Evolutionary conservation across 768 basidiomycete genomes (phyloP).

Genomic region (Pleurotus platypus): DNA sequence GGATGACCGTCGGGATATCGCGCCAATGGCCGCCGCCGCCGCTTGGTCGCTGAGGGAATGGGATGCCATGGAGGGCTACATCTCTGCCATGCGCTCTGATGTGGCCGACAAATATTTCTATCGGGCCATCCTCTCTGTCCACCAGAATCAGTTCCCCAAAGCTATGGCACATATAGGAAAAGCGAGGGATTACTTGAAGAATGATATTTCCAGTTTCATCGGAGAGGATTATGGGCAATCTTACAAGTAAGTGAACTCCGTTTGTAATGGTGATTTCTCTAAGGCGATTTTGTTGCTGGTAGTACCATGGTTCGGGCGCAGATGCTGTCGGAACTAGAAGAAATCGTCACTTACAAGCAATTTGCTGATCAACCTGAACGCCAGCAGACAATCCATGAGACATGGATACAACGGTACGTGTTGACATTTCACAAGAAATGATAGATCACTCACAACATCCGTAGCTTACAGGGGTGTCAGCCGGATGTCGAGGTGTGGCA

Average conservation of each 20-base stretch:
- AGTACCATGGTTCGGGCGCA: constrained; percentile 97
- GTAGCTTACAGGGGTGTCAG: constrained; percentile 89
- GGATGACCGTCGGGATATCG: constrained; percentile 86
- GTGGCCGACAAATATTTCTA: constrained; percentile 95
- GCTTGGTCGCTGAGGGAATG: constrained; percentile 97
- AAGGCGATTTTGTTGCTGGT: neutral
- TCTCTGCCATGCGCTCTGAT: constrained; percentile 87
- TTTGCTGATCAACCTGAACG: constrained; percentile 90
- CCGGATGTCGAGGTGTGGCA: constrained; percentile 99
- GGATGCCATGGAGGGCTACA: constrained; percentile 98
- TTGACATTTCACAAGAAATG: neutral
- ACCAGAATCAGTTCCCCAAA: constrained; percentile 93
- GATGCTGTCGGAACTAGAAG: constrained; percentile 97
- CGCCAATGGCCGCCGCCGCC: constrained; percentile 95
- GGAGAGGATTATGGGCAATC: constrained; percentile 95
- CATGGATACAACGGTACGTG: constrained; percentile 91
- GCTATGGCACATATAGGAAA: constrained; percentile 87
- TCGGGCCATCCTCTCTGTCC: constrained; percentile 91
- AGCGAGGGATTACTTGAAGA: constrained; percentile 88
- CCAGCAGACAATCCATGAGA: constrained; percentile 83
- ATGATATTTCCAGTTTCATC: constrained; percentile 86
- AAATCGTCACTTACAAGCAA: constrained; percentile 95
- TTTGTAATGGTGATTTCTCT: neutral
- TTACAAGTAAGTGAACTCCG: constrained; percentile 67
- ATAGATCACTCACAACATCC: neutral